Evolutionary conservation across 192 early-diverging fungal species (phyloP), one percentile per base, ranked within the genome.

Genomic region (Lobosporangium transversale): DNA sequence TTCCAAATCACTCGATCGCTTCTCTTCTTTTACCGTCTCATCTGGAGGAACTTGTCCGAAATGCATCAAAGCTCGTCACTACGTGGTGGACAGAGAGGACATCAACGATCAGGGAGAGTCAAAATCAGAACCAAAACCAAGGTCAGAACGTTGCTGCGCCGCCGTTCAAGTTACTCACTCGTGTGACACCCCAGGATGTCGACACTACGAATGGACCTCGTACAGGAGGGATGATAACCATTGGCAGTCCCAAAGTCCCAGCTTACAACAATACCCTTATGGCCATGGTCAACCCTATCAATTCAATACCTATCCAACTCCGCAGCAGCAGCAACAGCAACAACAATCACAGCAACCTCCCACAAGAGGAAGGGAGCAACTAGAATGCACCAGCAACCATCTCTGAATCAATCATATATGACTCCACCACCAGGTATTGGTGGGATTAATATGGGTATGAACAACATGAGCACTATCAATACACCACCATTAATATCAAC

Each of bases 121-220:
- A 40, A 40, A 14, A 14, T 10, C 37, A 40, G 37, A 14, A 48
- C 23, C 54, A 67, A 49, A 45, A 45, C 23, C 27, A 36, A 3
- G 52, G 51, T 20, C 23, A 29, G 32, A 50, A 33, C 43, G 51
- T 15, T 30, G 36, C 44, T 61, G 62, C 62, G 23, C 36, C 62
- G 18, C 29, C 65, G 10, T 58, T 67, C 55, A 67, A 67, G 47
- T 35, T 67, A 6, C 35, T 67, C 32, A 67, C 65, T 18, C 53
- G 65, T 9, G 30, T 51, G 17, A 29, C 33, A 20, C 57, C 60
- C 0, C 63, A 55, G 32, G 63, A 66, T 54, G 30, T 40, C 24
- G 63, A 66, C 20, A n/a, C n/a, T n/a, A n/a, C n/a, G n/a, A 48
- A 33, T 21, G 36, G 31, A 30, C 43, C 43, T 44, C 42, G 43